Evolutionary conservation across 805 yeast genomes (phyloP), one percentile per base, ranked within the genome.

Genomic region (Zygotorulaspora florentina): DNA sequence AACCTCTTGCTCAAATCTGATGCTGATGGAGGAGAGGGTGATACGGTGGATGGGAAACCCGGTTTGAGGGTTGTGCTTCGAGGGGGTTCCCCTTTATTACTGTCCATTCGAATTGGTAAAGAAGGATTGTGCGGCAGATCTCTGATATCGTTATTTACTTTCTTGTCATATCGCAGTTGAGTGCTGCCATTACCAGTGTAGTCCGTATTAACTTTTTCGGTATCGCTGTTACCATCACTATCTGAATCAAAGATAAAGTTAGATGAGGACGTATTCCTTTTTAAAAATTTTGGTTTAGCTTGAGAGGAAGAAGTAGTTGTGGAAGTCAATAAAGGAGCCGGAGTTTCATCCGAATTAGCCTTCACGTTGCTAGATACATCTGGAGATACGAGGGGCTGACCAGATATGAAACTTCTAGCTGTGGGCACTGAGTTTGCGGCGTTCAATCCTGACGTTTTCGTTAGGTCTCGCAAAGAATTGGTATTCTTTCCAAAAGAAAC

Each of bases 211-310:
- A 18, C 43, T 20, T 41, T 42, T 10, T 36, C 50, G 6, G 47
- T 52, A 28, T 55, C 55, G 9, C 46, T 56, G 13, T 56, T 55
- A 16, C 54, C 61, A 10, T 57, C 66, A 33, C 65, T 60, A 28
- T 63, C 66, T 2, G 68, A 64, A 36, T 53, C 54, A 43, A 63
- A 59, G 23, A 62, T 57, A 40, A 63, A 63, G 40, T 52, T 61
- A 25, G 56, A 54, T 2, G 56, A 50, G 0, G 64, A 54, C 10
- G 53, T 40, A 31, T 48, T 53, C 15, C 61, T 50, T 28, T 47
- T 46, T 30, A 39, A 30, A 13, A 42, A 38, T 10, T 38, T 41
- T 5, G 54, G 47, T 39, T 51, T 50, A 16, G 16, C 39, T 35
- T 28, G 37, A 18, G 47, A 42, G 17, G 51, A 37, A 25, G 44